Evolutionary conservation across 169 alveolate species (phyloP), one percentile per base, ranked within the genome.

Genomic region (Cryptosporidium felis): DNA sequence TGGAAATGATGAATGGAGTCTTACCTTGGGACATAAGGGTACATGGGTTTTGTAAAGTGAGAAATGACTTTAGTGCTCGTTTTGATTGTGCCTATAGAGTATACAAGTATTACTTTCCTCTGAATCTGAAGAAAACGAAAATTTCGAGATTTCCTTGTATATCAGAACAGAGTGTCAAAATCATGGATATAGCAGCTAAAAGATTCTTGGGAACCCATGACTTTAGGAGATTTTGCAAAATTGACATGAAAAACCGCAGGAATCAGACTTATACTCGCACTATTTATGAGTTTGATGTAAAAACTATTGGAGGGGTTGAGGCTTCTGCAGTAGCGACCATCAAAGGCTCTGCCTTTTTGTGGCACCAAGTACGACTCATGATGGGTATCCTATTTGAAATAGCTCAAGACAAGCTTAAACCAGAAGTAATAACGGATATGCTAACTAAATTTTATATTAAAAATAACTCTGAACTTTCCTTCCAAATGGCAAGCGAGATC

Each of bases 1-100:
- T 74, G 5, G 62, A 82, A 47, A 63, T 92, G 67, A 51, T 95
- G 49, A 95, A 95, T 81, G 90, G 91, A 30, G 67, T 82, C 51
- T 91, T 95, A 9, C 98, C 98, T 1, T 61, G 90, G 40, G 96
- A 94, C 65, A 94, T 95, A 36, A 90, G 96, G 59, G 91, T 95
- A 59, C 36, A 89, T 6, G 92, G 93, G 4, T 88, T 66, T 49
- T 49, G 91, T 26, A 80, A 81, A 5, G 97, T 94, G 10, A 93
- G 94, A 32, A 90, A 82, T 30, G 82, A 90, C 60, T 95, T 95
- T 62, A 95, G 94, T 88, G 96, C 98, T n/a, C 89, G 98, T 62
- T 94, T 95, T 74, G 91, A 93, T 60, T 95, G 98, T 67, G 60
- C 90, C 18, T 93, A 82, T 62, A 91, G 98, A 49, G 94, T 94